Conservation (phyloP, 139 green algal species). For the Chlorella vulgaris region DNA sequence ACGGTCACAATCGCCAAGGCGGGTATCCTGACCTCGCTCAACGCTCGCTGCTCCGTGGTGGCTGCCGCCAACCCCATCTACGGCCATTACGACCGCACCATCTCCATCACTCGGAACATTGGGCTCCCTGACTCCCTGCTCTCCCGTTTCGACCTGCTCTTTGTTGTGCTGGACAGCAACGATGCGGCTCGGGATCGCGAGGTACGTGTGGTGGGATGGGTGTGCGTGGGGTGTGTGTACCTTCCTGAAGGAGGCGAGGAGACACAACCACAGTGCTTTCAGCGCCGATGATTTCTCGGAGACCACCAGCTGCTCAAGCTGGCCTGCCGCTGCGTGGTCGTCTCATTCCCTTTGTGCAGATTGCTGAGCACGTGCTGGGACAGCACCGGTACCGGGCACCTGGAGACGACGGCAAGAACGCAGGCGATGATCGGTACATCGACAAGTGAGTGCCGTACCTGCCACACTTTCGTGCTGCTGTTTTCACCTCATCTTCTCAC, state of each 20-base stretch:
- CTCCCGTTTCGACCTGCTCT: constrained; percentile 98
- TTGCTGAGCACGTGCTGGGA: constrained; percentile 83
- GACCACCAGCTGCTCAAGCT: neutral
- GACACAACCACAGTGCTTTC: no score
- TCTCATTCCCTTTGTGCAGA: constrained; percentile 44
- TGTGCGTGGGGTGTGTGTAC: no score
- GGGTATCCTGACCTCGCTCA: constrained; percentile 95
- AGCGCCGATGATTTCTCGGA: no score
- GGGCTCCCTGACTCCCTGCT: constrained; percentile 97
- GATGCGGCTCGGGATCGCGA: constrained; percentile 74
- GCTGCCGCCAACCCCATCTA: constrained; percentile 75
- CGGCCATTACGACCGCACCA: constrained; percentile 68
- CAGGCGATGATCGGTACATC: constrained; percentile 45
- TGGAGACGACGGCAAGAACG: constrained; percentile 69
- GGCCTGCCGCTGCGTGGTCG: no score
- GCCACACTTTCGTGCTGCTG: neutral
- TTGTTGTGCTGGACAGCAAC: constrained; percentile 95
- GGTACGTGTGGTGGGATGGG: no score
- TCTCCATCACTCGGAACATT: constrained; percentile 92
- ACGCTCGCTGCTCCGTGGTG: constrained; percentile 88
- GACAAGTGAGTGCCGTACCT: constrained; percentile 31
- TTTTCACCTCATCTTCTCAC: no score
- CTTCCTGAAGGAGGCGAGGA: no score
- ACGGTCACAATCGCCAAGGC: constrained; percentile 99
- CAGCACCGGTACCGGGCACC: constrained; percentile 89